Evolutionary conservation across 805 yeast species (phyloP).

Genomic region (Cyberlindnera xylosilytica): DNA sequence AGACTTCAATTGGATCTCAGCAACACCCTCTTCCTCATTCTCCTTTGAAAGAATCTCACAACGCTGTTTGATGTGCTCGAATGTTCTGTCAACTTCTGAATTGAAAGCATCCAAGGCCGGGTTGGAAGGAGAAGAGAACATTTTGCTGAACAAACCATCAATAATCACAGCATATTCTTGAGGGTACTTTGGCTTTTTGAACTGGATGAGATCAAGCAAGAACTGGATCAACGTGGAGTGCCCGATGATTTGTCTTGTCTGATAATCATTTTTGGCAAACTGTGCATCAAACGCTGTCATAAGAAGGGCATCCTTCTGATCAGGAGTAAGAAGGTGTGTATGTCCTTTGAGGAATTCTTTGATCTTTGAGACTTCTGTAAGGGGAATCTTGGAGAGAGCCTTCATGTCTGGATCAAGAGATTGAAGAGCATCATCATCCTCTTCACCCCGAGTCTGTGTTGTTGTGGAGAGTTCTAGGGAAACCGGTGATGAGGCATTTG

Average conservation of each 20-base stretch:
- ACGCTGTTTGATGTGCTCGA: slow-evolving; percentile 69
- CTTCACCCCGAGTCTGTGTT: background rate
- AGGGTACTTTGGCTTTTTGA: slow-evolving; percentile 33
- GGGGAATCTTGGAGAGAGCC: slow-evolving; percentile 55
- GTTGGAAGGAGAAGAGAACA: slow-evolving; percentile 37
- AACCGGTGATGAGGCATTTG: slow-evolving; percentile 8
- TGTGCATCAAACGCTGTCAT: slow-evolving; percentile 91
- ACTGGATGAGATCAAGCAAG: slow-evolving; percentile 40
- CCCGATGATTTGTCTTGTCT: slow-evolving; percentile 66
- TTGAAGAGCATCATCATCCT: slow-evolving; percentile 22
- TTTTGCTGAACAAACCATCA: slow-evolving; percentile 63
- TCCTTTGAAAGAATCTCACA: slow-evolving; percentile 65
- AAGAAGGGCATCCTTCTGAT: slow-evolving; percentile 86
- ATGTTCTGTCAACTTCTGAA: slow-evolving; percentile 72
- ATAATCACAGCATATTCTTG: slow-evolving; percentile 43
- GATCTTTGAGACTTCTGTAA: slow-evolving; percentile 45
- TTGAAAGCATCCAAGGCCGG: slow-evolving; percentile 70
- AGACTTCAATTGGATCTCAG: slow-evolving; percentile 76
- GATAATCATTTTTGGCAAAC: slow-evolving; percentile 52
- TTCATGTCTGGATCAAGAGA: slow-evolving; percentile 20
- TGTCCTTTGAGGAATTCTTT: slow-evolving; percentile 50
- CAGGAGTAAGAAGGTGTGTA: slow-evolving; percentile 69
- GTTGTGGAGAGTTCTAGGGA: background rate
- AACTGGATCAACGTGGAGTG: slow-evolving; percentile 82
- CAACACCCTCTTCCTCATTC: slow-evolving; percentile 45